These are phyloP conservation scores for Cryptococcus sp. DNA, from an alignment of 1,284 basidiomycete genomes.

Conservation along the genomic window DNA sequence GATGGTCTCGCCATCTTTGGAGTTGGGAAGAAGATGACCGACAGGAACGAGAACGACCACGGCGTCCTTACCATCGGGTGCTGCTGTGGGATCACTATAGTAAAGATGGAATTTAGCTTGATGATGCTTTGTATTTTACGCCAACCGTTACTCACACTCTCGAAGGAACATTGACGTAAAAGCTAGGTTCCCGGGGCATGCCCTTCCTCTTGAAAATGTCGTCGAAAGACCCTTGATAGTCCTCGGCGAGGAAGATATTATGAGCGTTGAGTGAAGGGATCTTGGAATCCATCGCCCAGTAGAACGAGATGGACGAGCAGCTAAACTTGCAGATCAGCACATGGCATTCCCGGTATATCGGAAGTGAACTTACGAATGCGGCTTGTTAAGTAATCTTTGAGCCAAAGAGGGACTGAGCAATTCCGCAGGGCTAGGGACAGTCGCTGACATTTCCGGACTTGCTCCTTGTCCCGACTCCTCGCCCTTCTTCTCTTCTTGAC, in stretches of 20 bases:
- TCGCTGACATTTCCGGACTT: not conserved
- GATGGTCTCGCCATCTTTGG: slow-evolving; percentile 12
- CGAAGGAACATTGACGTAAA: slow-evolving; percentile 60
- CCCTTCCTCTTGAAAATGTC: slow-evolving; percentile 57
- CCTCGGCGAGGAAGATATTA: slow-evolving; percentile 57
- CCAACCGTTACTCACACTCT: slow-evolving; percentile 38
- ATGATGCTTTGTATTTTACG: not conserved
- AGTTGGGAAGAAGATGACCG: slow-evolving; percentile 32
- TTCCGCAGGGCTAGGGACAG: slow-evolving; percentile 3
- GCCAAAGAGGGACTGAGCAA: slow-evolving; percentile 33
- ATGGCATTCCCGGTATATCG: slow-evolving; percentile 29
- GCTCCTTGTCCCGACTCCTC: slow-evolving; percentile 17
- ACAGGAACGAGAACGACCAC: slow-evolving; percentile 48
- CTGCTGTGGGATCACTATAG: slow-evolving; percentile 56
- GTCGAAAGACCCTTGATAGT: slow-evolving; percentile 57
- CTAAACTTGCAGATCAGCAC: slow-evolving; percentile 24
- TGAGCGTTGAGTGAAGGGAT: slow-evolving; percentile 56
- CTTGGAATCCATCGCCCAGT: slow-evolving; percentile 57
- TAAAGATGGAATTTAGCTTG: slow-evolving; percentile 56
- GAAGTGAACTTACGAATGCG: slow-evolving; percentile 39
- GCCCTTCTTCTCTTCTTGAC: slow-evolving; percentile 27
- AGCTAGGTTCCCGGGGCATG: slow-evolving; percentile 58
- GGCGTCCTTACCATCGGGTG: slow-evolving; percentile 48
- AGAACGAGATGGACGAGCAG: slow-evolving; percentile 59
- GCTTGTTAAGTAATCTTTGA: slow-evolving; percentile 35